Evolutionary conservation across 2,329 filamentous ascomycete species (phyloP), one percentile per base, ranked within the genome.

Genomic region (Reticulascus tulasneorum): DNA sequence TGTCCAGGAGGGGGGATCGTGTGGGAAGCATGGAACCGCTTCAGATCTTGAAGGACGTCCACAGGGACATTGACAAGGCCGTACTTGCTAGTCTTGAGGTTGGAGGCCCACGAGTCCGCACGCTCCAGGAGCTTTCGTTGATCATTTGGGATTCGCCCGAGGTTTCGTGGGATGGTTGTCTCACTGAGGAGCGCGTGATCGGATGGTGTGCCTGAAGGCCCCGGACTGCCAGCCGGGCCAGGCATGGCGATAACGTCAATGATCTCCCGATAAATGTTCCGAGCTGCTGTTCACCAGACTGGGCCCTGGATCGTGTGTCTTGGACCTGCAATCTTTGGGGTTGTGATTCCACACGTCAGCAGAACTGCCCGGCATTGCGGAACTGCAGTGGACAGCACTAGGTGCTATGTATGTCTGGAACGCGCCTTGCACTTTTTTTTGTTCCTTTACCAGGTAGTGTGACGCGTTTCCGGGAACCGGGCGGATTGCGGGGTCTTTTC

Each of bases 61-160:
- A 42, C 37, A 1, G 67, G 67, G 9, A 69, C 45, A 29, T 63
- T 59, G 26, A 46, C 43, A 4, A 48, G 21, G 3, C 50, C 53
- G 9, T 53, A 48, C 13, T 47, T 44, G 8, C 39, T 41, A 11
- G 47, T 46, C 27, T 46, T 51, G 6, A 52, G 31, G 23, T 51
- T 45, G 4, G 53, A 44, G 4, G 53, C 54, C 67, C 67, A 71
- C 2, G 66, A 55, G 33, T 57, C 51, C 4, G 51, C 32, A 1
- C 46, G 37, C 3, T 60, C 54, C 2, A 71, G 49, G 3, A 71
- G 47, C 5, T 35, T 34, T 18, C 52, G 52, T 43, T 73, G 69
- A 25, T 66, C 58, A 12, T 50, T 54, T 1, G 65, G 61, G 7
- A 71, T 54, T 17, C 37, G 54, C 13, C 55, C 40, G 15, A 57